Conservation (phyloP, 202 grass and related monocot genomes). For the Musa balbisiana region DNA sequence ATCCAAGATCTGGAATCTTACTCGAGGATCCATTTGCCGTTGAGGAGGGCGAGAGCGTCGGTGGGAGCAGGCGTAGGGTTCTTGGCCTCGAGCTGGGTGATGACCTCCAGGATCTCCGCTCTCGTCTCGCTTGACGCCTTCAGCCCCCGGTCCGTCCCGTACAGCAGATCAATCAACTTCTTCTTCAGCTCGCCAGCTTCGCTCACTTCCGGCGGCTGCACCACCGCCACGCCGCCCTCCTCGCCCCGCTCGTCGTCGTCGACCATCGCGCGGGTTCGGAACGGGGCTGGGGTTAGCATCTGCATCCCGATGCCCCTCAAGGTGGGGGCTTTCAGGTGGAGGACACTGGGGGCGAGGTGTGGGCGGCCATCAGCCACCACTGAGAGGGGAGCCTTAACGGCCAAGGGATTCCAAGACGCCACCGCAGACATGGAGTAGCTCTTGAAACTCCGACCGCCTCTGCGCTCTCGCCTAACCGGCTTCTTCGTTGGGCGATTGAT, state of each 20-base stretch:
- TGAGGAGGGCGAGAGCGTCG: conserved; percentile 67
- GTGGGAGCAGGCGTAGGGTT: conserved; percentile 96
- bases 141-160: conserved; percentile 70
- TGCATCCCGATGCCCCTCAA: background rate
- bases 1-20: conserved; percentile 29
- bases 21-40: conserved; percentile 97
- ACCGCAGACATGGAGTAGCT: conserved; percentile 35
- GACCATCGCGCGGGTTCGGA: conserved; percentile 20
- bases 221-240: conserved; percentile 27
- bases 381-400: conserved; percentile 23
- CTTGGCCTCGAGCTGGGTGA: conserved; percentile 67
- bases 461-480: background rate
- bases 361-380: background rate
- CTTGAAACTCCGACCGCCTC: too few species aligned
- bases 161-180: conserved; percentile 71
- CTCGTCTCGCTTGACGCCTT: conserved; percentile 76
- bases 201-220: conserved; percentile 32
- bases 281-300: background rate
- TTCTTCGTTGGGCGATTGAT: background rate
- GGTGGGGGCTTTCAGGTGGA: background rate
- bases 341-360: background rate
- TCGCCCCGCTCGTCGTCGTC: conserved; percentile 52
- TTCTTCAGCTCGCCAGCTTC: conserved; percentile 52
- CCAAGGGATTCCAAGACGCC: conserved; percentile 37
- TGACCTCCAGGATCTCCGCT: conserved; percentile 75